Conservation (phyloP, 2,329 filamentous ascomycete genomes). For the Cryphonectria naterciae region DNA sequence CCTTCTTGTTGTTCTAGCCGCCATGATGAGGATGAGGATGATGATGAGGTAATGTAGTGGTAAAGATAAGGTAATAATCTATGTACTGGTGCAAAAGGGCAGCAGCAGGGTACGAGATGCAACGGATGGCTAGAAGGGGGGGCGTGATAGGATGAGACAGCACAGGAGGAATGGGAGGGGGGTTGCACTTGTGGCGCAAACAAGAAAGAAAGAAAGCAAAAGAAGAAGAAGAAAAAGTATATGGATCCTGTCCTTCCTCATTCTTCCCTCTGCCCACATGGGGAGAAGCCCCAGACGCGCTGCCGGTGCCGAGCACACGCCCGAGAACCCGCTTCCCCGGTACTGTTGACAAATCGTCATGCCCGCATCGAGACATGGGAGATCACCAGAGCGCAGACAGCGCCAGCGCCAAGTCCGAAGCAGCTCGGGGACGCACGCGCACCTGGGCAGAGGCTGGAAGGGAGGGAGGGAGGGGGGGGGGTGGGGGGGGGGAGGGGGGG, state of each 20-base stretch:
- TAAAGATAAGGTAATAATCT: neutral
- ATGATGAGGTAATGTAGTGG: neutral
- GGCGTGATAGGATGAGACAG: neutral
- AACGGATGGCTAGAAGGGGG: too few relatives aligned
- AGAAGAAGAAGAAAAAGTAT: neutral
- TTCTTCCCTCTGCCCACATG: neutral
- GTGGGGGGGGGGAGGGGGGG: neutral
- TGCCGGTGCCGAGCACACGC: neutral
- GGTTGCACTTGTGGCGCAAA: neutral
- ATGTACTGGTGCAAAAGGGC: neutral
- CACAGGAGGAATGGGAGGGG: too few relatives aligned
- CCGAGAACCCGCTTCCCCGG: neutral
- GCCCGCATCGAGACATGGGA: constrained; percentile 23
- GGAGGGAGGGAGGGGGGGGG: neutral
- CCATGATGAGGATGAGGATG: neutral
- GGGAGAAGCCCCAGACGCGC: neutral
- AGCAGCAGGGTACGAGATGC: too few relatives aligned
- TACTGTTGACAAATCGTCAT: constrained; percentile 29
- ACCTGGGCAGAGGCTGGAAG: constrained; percentile 2
- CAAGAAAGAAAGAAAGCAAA: neutral
- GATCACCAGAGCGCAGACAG: constrained; percentile 15
- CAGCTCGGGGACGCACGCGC: neutral
- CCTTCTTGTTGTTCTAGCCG: neutral
- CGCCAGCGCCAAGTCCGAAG: constrained; percentile 15
- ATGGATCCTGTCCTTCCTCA: neutral